Conservation (phyloP, 2,329 filamentous ascomycete species). For the Cercospora sp. region DNA sequence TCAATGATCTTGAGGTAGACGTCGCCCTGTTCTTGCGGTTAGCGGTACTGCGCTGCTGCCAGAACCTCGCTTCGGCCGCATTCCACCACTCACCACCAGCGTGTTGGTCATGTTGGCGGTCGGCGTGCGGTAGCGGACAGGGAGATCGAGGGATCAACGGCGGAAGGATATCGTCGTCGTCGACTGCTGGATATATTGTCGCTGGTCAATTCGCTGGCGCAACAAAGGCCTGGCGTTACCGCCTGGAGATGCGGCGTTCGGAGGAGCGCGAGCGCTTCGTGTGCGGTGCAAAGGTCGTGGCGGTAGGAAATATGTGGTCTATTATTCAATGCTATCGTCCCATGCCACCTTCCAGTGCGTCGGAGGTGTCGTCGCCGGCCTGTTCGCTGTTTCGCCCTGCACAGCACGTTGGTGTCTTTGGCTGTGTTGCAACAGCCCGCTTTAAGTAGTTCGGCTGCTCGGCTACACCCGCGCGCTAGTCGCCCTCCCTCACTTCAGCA, state of each 20-base stretch:
- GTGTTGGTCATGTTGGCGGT: constrained; percentile 32
- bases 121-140: background rate
- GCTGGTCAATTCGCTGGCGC: constrained; percentile 1
- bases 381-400: background rate
- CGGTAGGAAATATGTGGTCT: constrained; percentile 8
- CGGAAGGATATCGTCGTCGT: constrained; percentile 1
- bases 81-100: constrained; percentile 30
- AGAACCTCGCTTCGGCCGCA: background rate
- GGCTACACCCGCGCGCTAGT: background rate
- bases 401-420: constrained; percentile 10
- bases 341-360: constrained; percentile 5
- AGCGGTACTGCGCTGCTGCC: constrained; percentile 18
- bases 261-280: constrained; percentile 11
- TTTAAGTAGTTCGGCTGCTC: constrained; percentile 11
- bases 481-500: background rate
- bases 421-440: background rate
- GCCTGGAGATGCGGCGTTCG: constrained; percentile 8
- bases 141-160: background rate
- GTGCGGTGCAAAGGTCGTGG: constrained; percentile 3
- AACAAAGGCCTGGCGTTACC: constrained; percentile 7
- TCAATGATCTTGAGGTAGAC: constrained; percentile 93
- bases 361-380: constrained; percentile 5
- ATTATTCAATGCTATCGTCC: constrained; percentile 6
- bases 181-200: background rate
- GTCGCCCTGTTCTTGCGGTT: constrained; percentile 55